Percentiles rank a stretch among this genome's conserved stretches.
Evolutionary conservation across 345 rosid species (phyloP).

Genomic region (Melastoma malabathricum): DNA sequence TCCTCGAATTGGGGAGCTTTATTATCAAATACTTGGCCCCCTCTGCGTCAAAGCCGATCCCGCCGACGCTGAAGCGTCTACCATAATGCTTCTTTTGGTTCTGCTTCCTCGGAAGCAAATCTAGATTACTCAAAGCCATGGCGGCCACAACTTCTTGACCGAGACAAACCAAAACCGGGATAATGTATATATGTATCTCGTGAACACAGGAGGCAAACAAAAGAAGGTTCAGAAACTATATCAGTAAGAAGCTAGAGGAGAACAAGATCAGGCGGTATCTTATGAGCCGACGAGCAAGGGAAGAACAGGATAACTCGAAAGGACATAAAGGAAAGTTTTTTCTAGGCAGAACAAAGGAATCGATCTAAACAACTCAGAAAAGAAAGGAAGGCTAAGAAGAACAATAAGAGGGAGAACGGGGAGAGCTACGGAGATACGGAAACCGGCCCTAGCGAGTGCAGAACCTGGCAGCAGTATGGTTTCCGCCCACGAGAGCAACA

Average conservation of each 20-base stretch:
- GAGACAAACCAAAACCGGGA: no score
- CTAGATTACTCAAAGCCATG: slow-evolving; percentile 16
- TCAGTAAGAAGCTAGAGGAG: slow-evolving; percentile 1
- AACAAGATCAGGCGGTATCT: slow-evolving; percentile 6
- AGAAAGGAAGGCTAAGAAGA: not conserved
- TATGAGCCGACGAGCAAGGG: slow-evolving; percentile 10
- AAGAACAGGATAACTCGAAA: slow-evolving; percentile 6
- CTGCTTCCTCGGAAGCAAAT: slow-evolving; percentile 23
- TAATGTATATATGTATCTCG: not conserved
- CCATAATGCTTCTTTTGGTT: slow-evolving; percentile 10
- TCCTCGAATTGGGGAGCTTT: slow-evolving; percentile 25
- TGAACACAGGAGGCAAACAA: not conserved
- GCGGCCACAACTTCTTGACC: no score
- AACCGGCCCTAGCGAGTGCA: slow-evolving; percentile 46
- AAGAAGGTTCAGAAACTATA: not conserved
- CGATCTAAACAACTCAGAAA: not conserved
- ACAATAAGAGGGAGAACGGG: not conserved
- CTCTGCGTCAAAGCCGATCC: slow-evolving; percentile 3
- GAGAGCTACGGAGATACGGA: not conserved
- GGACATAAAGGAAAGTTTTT: slow-evolving; percentile 2
- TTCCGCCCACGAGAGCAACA: slow-evolving; percentile 72
- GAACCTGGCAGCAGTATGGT: slow-evolving; percentile 77
- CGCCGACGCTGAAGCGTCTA: slow-evolving; percentile 5
- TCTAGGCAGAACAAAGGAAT: not conserved
- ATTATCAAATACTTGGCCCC: slow-evolving; percentile 13